A percentile compares a stretch with the other conserved stretches of the same genome.
These are phyloP conservation scores for Gautieria morchelliformis DNA, from an alignment of 768 basidiomycete species.

Conservation along the genomic window DNA sequence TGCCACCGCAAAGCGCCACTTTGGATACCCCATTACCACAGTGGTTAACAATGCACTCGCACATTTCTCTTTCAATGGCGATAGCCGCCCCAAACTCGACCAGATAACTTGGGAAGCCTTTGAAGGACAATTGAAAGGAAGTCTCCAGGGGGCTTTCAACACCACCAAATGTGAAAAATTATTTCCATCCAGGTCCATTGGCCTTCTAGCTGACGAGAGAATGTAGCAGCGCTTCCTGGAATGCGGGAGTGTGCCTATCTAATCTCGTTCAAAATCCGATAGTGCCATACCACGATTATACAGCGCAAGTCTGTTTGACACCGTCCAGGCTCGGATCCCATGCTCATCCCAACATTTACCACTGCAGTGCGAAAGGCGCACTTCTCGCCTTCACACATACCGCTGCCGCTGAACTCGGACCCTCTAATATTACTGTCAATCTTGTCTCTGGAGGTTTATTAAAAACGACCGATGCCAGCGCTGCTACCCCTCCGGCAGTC, in stretches of 20 bases:
- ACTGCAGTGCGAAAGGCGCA: background rate
- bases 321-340: background rate
- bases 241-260: constrained; percentile 2
- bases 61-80: background rate
- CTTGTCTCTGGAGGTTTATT: background rate
- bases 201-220: background rate
- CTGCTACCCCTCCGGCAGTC: background rate
- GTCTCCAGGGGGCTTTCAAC: constrained; percentile 4
- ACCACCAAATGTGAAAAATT: constrained; percentile 1
- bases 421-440: constrained; percentile 1
- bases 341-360: background rate
- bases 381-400: constrained; percentile 4
- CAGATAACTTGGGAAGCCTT: constrained; percentile 1
- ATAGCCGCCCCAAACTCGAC: background rate
- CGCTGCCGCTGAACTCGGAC: background rate
- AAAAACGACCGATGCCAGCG: background rate
- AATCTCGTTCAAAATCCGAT: background rate
- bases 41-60: constrained; percentile 4
- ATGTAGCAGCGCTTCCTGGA: constrained; percentile 1
- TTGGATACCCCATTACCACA: constrained; percentile 4
- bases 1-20: background rate
- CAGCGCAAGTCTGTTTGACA: background rate
- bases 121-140: background rate
- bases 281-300: constrained; percentile 1
- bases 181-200: background rate